These are phyloP conservation scores for Phytophthora ohioensis DNA, from an alignment of 352 stramenopile genomes.

Conservation along the genomic window DNA sequence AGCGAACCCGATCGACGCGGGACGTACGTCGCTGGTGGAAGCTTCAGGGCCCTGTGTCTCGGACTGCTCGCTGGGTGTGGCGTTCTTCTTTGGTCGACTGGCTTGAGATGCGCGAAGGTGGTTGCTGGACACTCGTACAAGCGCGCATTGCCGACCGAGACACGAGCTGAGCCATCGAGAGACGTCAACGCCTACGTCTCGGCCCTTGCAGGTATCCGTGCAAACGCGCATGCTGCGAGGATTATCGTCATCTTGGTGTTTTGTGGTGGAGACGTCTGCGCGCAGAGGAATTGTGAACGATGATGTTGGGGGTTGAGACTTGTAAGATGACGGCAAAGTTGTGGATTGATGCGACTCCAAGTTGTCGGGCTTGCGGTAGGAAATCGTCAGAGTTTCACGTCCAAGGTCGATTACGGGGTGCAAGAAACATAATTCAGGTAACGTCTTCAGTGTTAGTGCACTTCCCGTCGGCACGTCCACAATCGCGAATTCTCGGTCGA, in stretches of 20 bases:
- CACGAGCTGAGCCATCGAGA: constrained; percentile 74
- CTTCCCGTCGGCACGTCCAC: constrained; percentile 59
- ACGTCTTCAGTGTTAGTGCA: constrained; percentile 67
- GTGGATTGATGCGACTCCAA: constrained; percentile 2
- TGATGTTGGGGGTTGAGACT: constrained; percentile 1
- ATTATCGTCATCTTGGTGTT: constrained; percentile 27
- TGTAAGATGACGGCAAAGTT: constrained; percentile 11
- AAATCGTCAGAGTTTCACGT: constrained; percentile 65
- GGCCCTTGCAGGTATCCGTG: constrained; percentile 54
- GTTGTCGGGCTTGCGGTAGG: constrained; percentile 22
- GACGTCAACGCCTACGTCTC: constrained; percentile 57
- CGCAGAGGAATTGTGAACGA: constrained; percentile 56
- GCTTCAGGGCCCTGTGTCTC: constrained; percentile 5
- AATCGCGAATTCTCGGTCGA: constrained; percentile 82
- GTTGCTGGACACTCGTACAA: constrained; percentile 71
- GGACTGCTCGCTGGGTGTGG: neutral
- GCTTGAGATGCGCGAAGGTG: constrained; percentile 48
- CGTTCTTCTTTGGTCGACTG: constrained; percentile 11
- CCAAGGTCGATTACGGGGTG: constrained; percentile 67
- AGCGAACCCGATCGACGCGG: constrained; percentile 71
- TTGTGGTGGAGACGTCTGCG: constrained; percentile 22
- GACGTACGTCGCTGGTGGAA: neutral
- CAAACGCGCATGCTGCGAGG: constrained; percentile 65
- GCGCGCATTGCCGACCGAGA: constrained; percentile 64
- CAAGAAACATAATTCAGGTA: constrained; percentile 69